Base-by-base conservation (phyloP, 2,329 filamentous ascomycete species). In the Zasmidium citrigriseum region DNA sequence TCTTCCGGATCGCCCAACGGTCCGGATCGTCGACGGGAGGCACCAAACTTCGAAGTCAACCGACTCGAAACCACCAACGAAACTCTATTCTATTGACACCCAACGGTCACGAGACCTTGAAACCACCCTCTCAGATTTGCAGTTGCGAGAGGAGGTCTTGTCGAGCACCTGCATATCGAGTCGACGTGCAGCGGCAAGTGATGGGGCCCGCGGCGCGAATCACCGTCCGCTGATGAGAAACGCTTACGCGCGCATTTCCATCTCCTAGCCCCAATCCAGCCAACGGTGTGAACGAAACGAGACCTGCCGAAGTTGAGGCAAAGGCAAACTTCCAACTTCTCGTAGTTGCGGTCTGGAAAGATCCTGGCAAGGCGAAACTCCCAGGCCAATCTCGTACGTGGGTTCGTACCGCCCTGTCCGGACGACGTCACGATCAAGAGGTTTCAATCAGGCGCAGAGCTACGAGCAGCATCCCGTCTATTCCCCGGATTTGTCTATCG, bases 241-340 rank as follows among this genome's bases (percentile, higher is more conserved):
- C 34, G 34, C 34, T 41, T 41, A 41, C 34, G 34, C 34, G 34
- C 34, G 34, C 34, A 41, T 16, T 16, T 16, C 14, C 14, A 4
- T 9, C 34, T 9, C 18, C 34, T 54, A 47, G 12, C 5, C 41
- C 52, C 44, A 34, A 54, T 54, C 41, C 27, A 34, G 21, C 27
- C 29, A 41, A 54, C 51, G 51, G 38, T 54, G 51, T 54, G 41
- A 44, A 27, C 27, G 46, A n/a, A 38, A 41, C 24, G 25, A 54
- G 21, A 25, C 23, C 16, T 34, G 20, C 54, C 54, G 54, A 56
- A 51, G 54, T 44, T 44, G 22, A 50, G 47, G 54, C 54, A 51
- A n/a, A 10, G 27, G 11, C 18, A 23, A 51, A 56, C 27, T 29
- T 56, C 49, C 25, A 38, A 49, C 14, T 22, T 22, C 29, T n/a